A percentile compares a stretch with the other conserved stretches of the same genome.
phyloP scores from a whole-genome alignment of 2,329 filamentous ascomycete species.

The Aureobasidium sp. region DNA sequence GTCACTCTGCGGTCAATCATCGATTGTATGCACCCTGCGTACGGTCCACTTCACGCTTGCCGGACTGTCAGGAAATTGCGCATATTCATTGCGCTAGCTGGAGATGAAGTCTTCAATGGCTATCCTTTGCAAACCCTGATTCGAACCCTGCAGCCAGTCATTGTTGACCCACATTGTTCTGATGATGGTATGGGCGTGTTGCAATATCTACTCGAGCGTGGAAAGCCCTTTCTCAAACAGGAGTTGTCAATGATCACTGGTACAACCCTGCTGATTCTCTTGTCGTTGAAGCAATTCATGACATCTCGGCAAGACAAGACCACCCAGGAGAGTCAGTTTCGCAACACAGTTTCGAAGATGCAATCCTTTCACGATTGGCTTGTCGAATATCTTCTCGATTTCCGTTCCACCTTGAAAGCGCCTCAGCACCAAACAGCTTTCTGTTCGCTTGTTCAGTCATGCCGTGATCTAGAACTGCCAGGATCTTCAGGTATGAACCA shows the following conservation, averaged over 20 bases:
- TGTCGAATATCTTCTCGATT: constrained; percentile 55
- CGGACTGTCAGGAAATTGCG: constrained; percentile 79
- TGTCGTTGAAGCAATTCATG: constrained; percentile 68
- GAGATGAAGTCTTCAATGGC: constrained; percentile 57
- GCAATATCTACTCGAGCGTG: constrained; percentile 69
- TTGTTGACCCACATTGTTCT: constrained; percentile 77
- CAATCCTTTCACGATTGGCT: constrained; percentile 74
- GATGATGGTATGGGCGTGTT: constrained; percentile 83
- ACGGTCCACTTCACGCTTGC: constrained; percentile 81
- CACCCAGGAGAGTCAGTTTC: constrained; percentile 76
- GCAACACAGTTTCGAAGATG: constrained; percentile 65
- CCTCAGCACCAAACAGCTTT: constrained; percentile 41
- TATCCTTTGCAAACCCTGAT: constrained; percentile 90
- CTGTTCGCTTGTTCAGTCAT: constrained; percentile 57
- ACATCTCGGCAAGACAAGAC: constrained; percentile 67
- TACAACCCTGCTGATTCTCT: constrained; percentile 67
- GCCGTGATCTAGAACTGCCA: constrained; percentile 55
- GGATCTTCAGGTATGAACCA: constrained; percentile 62
- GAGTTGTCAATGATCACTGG: constrained; percentile 72
- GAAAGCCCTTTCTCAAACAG: constrained; percentile 53
- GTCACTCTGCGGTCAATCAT: constrained; percentile 59
- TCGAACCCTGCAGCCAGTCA: constrained; percentile 66
- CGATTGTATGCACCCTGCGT: constrained; percentile 68
- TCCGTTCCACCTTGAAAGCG: constrained; percentile 24
- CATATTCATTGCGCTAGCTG: constrained; percentile 70